These are phyloP conservation scores for Aspergillus biplanus DNA, from an alignment of 495 filamentous ascomycete species.

Conservation along the genomic window DNA sequence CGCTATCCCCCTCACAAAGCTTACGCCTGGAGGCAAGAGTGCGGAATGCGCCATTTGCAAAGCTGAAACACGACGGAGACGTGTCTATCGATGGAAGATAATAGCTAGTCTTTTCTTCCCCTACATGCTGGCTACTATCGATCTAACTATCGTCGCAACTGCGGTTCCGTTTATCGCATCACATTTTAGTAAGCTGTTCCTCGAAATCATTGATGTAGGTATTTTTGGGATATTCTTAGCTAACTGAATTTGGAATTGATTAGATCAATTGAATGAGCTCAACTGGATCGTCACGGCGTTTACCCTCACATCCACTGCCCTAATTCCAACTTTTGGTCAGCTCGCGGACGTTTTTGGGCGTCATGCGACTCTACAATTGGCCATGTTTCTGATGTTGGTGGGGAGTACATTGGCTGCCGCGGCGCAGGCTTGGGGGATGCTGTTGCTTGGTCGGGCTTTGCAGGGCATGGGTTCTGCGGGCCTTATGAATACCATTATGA, in stretches of 20 bases:
- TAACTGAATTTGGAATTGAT: too few species aligned
- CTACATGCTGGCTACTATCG: conserved; percentile 54
- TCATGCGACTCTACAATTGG: conserved; percentile 48
- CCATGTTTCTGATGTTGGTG: conserved; percentile 52
- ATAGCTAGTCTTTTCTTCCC: conserved; percentile 56
- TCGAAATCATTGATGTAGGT: conserved; percentile 1
- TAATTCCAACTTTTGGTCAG: conserved; percentile 65
- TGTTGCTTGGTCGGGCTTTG: conserved; percentile 60
- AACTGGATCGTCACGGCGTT: conserved; percentile 69
- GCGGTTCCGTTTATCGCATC: conserved; percentile 62
- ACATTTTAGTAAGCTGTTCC: conserved; percentile 53
- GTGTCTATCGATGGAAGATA: conserved; percentile 56
- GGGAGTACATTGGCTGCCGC: conserved; percentile 56
- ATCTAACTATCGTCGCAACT: conserved; percentile 63
- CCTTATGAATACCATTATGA: conserved; percentile 54
- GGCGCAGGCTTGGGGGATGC: conserved; percentile 57
- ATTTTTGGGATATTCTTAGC: too few species aligned
- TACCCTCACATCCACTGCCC: conserved; percentile 62
- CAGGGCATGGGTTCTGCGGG: conserved; percentile 61
- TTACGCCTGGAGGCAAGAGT: too few species aligned
- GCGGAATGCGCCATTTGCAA: conserved; percentile 8
- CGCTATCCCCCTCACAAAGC: too few species aligned
- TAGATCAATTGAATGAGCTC: conserved; percentile 57
- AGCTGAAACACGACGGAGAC: conserved; percentile 18
- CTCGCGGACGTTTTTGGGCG: conserved; percentile 63